phyloP scores from a whole-genome alignment of 345 rosid genomes.

The Erodium maritimum region DNA sequence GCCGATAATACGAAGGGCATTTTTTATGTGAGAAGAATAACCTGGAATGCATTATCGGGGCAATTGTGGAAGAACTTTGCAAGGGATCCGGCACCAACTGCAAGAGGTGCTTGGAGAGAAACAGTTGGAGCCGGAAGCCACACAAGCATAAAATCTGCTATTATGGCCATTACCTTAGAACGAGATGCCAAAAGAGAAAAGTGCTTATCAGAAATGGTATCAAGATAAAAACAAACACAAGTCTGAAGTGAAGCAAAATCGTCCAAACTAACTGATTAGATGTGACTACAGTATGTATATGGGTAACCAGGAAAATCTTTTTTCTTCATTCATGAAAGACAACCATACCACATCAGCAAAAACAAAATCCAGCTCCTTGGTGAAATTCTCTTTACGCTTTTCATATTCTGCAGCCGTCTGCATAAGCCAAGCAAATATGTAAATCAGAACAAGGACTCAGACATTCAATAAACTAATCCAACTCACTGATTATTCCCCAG shows the following conservation, averaged over 20 bases:
- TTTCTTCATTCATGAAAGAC: neutral
- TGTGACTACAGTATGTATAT: neutral
- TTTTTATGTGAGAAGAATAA: neutral
- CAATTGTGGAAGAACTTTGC: constrained; percentile 80
- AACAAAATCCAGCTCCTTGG: constrained; percentile 60
- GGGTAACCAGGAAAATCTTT: neutral
- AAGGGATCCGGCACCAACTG: constrained; percentile 55
- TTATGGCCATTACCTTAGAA: constrained; percentile 80
- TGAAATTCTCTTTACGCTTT: constrained; percentile 35
- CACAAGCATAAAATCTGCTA: constrained; percentile 98
- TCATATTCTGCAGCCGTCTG: constrained; percentile 57
- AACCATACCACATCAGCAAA: constrained; percentile 46
- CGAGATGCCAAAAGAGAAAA: neutral
- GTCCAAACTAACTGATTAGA: no score
- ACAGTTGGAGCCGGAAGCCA: constrained; percentile 97
- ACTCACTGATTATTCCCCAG: neutral
- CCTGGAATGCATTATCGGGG: constrained; percentile 56
- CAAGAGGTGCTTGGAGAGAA: constrained; percentile 72
- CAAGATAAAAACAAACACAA: neutral
- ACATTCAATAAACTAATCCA: neutral
- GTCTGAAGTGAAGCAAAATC: neutral
- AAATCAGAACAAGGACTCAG: no score
- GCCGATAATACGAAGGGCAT: neutral
- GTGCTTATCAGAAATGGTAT: neutral
- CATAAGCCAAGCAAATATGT: neutral